Percentiles rank a stretch among this genome's conserved stretches.
These are phyloP conservation scores for Pseudopediastrum boryanum DNA, from an alignment of 139 green algal genomes.

Conservation along the genomic window DNA sequence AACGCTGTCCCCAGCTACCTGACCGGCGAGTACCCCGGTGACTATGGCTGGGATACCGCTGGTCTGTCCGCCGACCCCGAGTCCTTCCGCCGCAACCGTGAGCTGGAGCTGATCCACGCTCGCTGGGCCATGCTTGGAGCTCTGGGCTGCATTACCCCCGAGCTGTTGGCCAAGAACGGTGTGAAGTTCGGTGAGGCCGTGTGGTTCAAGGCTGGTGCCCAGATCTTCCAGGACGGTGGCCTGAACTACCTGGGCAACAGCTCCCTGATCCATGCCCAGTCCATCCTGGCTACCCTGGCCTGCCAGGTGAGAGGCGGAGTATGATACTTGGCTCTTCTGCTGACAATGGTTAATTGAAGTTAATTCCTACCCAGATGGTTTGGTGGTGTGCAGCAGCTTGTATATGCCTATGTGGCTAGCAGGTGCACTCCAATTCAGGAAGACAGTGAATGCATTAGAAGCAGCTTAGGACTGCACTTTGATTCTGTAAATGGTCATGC, in stretches of 20 bases:
- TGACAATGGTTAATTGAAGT: too few relatives aligned
- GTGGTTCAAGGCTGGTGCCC: slow-evolving; percentile 96
- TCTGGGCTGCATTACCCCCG: slow-evolving; percentile 78
- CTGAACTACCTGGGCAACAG: slow-evolving; percentile 97
- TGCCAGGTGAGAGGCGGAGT: slow-evolving; percentile 89
- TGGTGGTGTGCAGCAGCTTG: too few relatives aligned
- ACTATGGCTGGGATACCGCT: slow-evolving; percentile 95
- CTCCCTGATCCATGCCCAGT: slow-evolving; percentile 93
- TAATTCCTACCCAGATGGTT: too few relatives aligned
- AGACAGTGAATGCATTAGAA: too few relatives aligned
- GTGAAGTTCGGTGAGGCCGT: slow-evolving; percentile 70
- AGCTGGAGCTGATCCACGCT: slow-evolving; percentile 85
- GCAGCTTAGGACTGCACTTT: too few relatives aligned
- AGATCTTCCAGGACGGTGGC: slow-evolving; percentile 90
- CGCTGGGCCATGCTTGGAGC: slow-evolving; percentile 85
- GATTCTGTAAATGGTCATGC: too few relatives aligned
- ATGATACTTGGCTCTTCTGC: too few relatives aligned
- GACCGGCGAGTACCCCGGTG: slow-evolving; percentile 80
- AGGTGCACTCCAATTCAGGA: too few relatives aligned
- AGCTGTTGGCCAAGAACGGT: slow-evolving; percentile 71
- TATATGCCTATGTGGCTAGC: too few relatives aligned
- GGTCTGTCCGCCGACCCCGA: slow-evolving; percentile 89
- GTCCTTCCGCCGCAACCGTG: slow-evolving; percentile 78
- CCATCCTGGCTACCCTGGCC: slow-evolving; percentile 91
- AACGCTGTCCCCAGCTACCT: slow-evolving; percentile 79